Conservation (phyloP, 176 grass and related monocot species). For the Leersia perrieri region DNA sequence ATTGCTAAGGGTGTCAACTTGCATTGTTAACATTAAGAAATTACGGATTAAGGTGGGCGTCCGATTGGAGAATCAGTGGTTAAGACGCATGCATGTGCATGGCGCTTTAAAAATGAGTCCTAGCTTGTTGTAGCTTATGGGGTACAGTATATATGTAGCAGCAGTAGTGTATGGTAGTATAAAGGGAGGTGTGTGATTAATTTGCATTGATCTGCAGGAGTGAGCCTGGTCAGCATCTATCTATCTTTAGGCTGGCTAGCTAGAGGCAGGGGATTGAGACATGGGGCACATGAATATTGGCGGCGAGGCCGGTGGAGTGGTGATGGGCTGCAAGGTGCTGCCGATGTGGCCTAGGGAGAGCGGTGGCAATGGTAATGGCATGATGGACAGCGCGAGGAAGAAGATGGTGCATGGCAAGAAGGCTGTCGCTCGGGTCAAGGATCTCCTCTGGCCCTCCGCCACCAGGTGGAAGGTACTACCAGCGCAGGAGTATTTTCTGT, state of each 20-base stretch:
- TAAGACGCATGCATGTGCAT: constrained; percentile 12
- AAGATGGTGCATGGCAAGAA: constrained; percentile 47
- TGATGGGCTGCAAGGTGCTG: constrained; percentile 50
- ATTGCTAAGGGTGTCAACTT: background rate
- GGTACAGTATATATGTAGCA: background rate
- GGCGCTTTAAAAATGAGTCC: background rate
- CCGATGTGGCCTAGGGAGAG: constrained; percentile 43
- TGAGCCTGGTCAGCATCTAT: background rate
- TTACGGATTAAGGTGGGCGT: background rate
- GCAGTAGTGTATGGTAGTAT: background rate
- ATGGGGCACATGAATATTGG: constrained; percentile 56
- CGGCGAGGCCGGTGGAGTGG: constrained; percentile 21
- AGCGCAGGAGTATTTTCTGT: too few species aligned
- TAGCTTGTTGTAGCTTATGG: background rate
- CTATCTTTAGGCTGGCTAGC: too few species aligned
- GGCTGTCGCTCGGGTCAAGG: constrained; percentile 50
- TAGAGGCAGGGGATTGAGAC: background rate
- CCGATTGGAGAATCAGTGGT: background rate
- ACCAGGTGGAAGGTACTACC: constrained; percentile 59
- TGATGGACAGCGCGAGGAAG: constrained; percentile 36
- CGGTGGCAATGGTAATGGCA: too few species aligned
- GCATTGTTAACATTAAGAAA: background rate
- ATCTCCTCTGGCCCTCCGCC: constrained; percentile 33
- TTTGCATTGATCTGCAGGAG: background rate
- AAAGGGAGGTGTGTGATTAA: background rate